A percentile compares a stretch with the other conserved stretches of the same genome.
Evolutionary conservation across 1,139 yeast species (phyloP).

Genomic region (Taphrina pruni): DNA sequence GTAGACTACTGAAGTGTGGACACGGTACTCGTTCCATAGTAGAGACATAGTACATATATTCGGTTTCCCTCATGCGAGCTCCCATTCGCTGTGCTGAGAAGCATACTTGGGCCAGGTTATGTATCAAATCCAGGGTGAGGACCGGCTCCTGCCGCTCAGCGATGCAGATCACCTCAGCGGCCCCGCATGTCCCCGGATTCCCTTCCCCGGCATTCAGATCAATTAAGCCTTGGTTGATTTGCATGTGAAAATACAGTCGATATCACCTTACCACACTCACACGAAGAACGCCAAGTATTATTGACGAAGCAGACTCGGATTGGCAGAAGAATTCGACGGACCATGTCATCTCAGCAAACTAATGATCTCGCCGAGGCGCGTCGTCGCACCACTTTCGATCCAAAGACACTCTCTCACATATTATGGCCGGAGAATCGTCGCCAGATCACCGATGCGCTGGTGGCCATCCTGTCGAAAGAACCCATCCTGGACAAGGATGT

Average conservation of each 20-base stretch:
- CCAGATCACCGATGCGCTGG: slow-evolving; percentile 13
- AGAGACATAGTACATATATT: no score
- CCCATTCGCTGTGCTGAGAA: no score
- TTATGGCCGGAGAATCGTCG: slow-evolving; percentile 33
- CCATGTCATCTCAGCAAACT: not conserved
- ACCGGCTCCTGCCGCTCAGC: slow-evolving; percentile 9
- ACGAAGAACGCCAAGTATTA: no score
- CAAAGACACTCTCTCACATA: slow-evolving; percentile 2
- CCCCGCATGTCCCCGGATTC: slow-evolving; percentile 2
- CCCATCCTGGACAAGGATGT: slow-evolving; percentile 32
- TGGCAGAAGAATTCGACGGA: not conserved
- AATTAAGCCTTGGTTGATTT: no score
- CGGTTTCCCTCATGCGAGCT: no score
- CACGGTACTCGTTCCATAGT: no score
- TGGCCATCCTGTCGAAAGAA: slow-evolving; percentile 20
- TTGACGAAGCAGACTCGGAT: not conserved
- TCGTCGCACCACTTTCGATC: slow-evolving; percentile 13
- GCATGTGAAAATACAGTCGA: no score
- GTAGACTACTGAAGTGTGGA: no score
- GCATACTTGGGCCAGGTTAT: no score
- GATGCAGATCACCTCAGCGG: slow-evolving; percentile 3
- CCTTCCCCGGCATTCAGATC: not conserved
- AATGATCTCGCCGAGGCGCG: slow-evolving; percentile 21
- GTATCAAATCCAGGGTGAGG: no score
- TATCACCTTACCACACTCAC: no score